A percentile compares a stretch with the other conserved stretches of the same genome.
phyloP scores from a whole-genome alignment of 441 rosid genomes.

The Biscutella laevigata region DNA sequence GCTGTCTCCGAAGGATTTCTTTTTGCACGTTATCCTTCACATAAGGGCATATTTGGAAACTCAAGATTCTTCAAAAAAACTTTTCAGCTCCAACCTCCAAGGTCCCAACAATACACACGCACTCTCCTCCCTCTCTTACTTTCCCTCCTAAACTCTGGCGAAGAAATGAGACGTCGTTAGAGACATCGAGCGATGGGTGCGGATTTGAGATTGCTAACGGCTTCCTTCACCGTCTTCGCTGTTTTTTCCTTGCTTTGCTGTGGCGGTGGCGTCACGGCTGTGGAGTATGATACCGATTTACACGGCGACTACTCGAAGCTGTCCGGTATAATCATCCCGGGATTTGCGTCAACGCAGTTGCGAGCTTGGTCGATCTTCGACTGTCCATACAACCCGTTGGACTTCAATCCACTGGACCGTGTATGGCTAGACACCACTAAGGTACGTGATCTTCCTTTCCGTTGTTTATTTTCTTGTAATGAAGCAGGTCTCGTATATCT shows the following conservation, averaged over 20 bases:
- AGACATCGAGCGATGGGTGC: conserved; percentile 21
- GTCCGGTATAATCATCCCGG: conserved; percentile 94
- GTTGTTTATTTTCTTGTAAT: background rate
- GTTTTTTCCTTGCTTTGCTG: conserved; percentile 1
- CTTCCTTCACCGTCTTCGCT: background rate
- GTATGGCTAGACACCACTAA: conserved; percentile 97
- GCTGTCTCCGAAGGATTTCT: background rate
- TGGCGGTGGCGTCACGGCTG: conserved; percentile 12
- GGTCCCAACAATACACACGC: too few relatives aligned
- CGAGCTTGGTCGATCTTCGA: conserved; percentile 98
- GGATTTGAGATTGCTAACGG: conserved; percentile 15
- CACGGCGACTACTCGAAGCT: conserved; percentile 61
- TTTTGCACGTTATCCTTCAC: background rate
- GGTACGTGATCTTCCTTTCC: conserved; percentile 31
- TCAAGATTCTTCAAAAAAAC: conserved; percentile 20
- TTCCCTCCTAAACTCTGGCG: conserved; percentile 24
- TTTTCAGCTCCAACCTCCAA: conserved; percentile 15
- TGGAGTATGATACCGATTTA: conserved; percentile 31
- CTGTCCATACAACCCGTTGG: conserved; percentile 92
- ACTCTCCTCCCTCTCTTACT: conserved; percentile 11
- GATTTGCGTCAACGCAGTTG: conserved; percentile 94
- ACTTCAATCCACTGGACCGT: conserved; percentile 95
- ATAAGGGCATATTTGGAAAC: conserved; percentile 20
- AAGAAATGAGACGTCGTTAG: conserved; percentile 17
- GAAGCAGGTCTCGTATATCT: background rate